Evolutionary conservation across 108 stramenopile species (phyloP), one percentile per base, ranked within the genome.

Genomic region (Cyclotella atomus): DNA sequence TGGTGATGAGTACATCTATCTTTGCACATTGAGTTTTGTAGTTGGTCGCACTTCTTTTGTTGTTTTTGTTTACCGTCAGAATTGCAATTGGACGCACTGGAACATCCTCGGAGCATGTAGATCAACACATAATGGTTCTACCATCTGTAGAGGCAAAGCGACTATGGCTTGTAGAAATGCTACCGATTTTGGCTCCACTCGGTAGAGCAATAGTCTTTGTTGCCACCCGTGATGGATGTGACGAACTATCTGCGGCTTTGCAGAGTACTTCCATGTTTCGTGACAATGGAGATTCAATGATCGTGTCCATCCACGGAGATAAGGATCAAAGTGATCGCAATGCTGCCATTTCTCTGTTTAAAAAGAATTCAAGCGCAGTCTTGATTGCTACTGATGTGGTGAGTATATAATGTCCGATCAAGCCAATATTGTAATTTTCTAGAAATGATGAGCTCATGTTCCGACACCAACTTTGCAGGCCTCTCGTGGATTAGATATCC

Each of bases 311-410:
- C 20, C 98, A 99, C 77, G 99, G 99, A 3, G 99, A 99, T 71
- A 95, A 97, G 65, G 88, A 96, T 47, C 97, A 94, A 66, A 68
- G 68, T 30, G 97, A 97, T 75, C 90, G 99, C 38, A 97, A 98
- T 56, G 83, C 81, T 23, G 96, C 98, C 33, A 88, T 99, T 16
- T 70, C 68, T 54, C 85, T 83, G 8, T 98, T 99, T 76, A 75
- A 91, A 71, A 90, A 88, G 35, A 89, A 94, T 21, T 3, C 77
- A 7, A 59, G 88, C 60, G 68, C 87, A 29, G 89, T 96, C 28
- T 76, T 99, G 43, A 87, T 99, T 52, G 99, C 98, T 0, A 99
- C 98, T 1, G 99, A 99, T 71, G 98, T 99, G 0, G 99, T 98
- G 38, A 41, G 38, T 41, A 9, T 41, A 12, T 9, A 9, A 41